A percentile compares a stretch with the other conserved stretches of the same genome.
These are phyloP conservation scores for Phytophthora foliorum DNA, from an alignment of 352 stramenopile genomes.

Conservation along the genomic window DNA sequence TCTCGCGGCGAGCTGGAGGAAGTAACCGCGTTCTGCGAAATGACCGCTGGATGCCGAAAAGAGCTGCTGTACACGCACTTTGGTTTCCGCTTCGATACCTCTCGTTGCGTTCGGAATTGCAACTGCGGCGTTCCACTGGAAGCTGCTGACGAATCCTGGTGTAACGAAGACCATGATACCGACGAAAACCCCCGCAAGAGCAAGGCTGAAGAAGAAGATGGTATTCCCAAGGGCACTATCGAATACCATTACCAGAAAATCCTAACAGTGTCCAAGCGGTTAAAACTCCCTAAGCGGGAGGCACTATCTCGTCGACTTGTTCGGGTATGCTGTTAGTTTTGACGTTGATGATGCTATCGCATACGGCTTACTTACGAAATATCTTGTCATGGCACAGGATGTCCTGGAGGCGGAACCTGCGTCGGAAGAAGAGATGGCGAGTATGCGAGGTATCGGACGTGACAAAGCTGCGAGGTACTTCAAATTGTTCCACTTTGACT, in stretches of 20 bases:
- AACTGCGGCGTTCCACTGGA: constrained; percentile 60
- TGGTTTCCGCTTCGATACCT: constrained; percentile 51
- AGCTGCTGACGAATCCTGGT: constrained; percentile 8
- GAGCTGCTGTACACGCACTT: constrained; percentile 70
- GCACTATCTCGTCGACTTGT: constrained; percentile 60
- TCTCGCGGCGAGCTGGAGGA: constrained; percentile 60
- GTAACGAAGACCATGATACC: constrained; percentile 14
- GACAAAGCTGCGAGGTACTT: constrained; percentile 68
- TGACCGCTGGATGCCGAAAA: constrained; percentile 59
- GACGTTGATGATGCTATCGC: background rate
- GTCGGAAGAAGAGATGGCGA: constrained; percentile 70
- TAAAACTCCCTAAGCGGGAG: constrained; percentile 66
- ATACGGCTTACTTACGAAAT: background rate
- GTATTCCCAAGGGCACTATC: constrained; percentile 38
- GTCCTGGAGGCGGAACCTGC: constrained; percentile 54
- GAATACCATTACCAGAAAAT: constrained; percentile 78
- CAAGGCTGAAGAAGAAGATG: constrained; percentile 12
- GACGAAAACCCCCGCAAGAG: background rate
- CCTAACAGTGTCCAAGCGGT: constrained; percentile 46
- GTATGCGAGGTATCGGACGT: constrained; percentile 61
- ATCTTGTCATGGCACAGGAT: constrained; percentile 37
- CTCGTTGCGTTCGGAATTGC: constrained; percentile 59
- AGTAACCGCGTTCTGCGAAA: constrained; percentile 65
- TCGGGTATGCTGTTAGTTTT: constrained; percentile 34
- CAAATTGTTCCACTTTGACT: constrained; percentile 49